These are phyloP conservation scores for Podosphaera fusca DNA, from an alignment of 2,329 filamentous ascomycete species.

Conservation along the genomic window DNA sequence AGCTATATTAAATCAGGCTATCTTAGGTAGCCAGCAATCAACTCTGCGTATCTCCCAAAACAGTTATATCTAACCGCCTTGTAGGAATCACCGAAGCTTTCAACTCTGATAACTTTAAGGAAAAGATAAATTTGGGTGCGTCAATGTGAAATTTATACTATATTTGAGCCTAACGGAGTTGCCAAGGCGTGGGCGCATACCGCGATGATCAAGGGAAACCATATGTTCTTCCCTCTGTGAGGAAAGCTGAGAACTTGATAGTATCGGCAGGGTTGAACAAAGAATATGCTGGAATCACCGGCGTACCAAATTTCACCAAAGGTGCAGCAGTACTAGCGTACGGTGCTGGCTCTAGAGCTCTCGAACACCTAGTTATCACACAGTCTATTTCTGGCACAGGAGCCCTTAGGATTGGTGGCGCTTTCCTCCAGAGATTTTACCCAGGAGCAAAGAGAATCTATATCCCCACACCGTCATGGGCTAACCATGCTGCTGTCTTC, in stretches of 20 bases:
- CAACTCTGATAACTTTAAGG: constrained; percentile 79
- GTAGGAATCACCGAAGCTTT: constrained; percentile 88
- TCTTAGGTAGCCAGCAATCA: constrained; percentile 35
- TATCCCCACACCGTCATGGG: constrained; percentile 90
- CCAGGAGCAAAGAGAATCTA: constrained; percentile 86
- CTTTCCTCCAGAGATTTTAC: constrained; percentile 81
- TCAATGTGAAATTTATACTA: background rate
- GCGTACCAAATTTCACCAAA: constrained; percentile 81
- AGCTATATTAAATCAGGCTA: constrained; percentile 32
- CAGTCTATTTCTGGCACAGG: constrained; percentile 97
- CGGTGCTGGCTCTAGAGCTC: constrained; percentile 52
- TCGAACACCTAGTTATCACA: constrained; percentile 70
- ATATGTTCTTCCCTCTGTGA: constrained; percentile 86
- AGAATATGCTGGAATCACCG: constrained; percentile 95
- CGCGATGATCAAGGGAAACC: constrained; percentile 96
- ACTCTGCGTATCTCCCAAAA: background rate
- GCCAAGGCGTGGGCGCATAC: constrained; percentile 77
- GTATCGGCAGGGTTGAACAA: constrained; percentile 64
- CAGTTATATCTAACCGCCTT: constrained; percentile 9
- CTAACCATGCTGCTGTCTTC: constrained; percentile 95
- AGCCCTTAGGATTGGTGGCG: constrained; percentile 80
- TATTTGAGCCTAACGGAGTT: background rate
- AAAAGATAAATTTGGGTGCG: constrained; percentile 94
- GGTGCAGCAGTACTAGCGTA: constrained; percentile 82
- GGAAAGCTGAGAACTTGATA: constrained; percentile 69